Evolutionary conservation across 1,139 yeast genomes (phyloP), one percentile per base, ranked within the genome.

Genomic region (Waltiozyma sp.): DNA sequence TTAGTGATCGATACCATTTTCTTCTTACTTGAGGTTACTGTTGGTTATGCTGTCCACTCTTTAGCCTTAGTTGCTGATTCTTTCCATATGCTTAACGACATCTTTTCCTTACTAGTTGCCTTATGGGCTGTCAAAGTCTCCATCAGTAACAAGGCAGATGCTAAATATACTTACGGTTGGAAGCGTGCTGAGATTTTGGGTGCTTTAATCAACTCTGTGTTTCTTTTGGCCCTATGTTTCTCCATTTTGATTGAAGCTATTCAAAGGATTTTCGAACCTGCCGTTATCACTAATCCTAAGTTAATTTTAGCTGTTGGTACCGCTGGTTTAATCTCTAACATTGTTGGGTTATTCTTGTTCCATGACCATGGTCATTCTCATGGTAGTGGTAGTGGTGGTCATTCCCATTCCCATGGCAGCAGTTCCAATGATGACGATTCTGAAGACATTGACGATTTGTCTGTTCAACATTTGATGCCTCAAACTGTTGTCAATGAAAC

Each of bases 41-140:
- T 86, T 42, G 96, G 95, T 37, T 89, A 88, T 62, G 72, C 88
- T 19, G 95, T 88, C 33, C 93, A 89, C 60, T 89, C 96, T 2
- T 70, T 89, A 57, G 97, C 97, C 0, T 71, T 89, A 45, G 80
- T 89, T 49, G 97, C 97, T 2, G 98, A 93, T 60, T 83, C 97
- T 1, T 91, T 91, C 72, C 98, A 91, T 63, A 91, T 91, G 97
- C 70, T 91, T 51, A 91, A 91, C 64, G 98, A 91, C 64, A 86
- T 91, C 46, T 80, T 91, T 46, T 87, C 97, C 1, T 69, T 91
- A 40, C 54, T 89, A 21, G 91, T 91, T 44, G 98, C 98, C 0
- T 69, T 89, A 35, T 91, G 97, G 97, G 98, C 98, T 0, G 97
- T 91, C 23, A 75, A 76, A 50, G 95, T 88, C 21, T 88, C 96